These are phyloP conservation scores for Olyra latifolia DNA, from an alignment of 176 grass and related monocot genomes.

Conservation along the genomic window DNA sequence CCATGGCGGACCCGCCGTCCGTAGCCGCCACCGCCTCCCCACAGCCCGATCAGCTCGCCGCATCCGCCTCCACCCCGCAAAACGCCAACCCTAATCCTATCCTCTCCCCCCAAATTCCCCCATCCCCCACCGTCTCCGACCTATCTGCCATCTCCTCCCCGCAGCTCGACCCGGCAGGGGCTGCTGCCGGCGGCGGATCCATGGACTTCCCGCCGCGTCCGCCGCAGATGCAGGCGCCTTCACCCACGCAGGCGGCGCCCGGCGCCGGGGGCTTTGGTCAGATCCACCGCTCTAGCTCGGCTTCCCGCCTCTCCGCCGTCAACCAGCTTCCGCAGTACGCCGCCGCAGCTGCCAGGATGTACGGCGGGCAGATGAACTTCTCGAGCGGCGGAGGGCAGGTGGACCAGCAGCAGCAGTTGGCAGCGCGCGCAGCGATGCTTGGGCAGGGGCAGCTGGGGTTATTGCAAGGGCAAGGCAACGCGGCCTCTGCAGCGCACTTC, in stretches of 20 bases:
- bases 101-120: constrained; percentile 58
- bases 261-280: constrained; percentile 44
- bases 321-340: constrained; percentile 61
- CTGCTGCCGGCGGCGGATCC: constrained; percentile 29
- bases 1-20: constrained; percentile 68
- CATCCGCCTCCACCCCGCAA: constrained; percentile 53
- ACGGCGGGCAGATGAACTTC: constrained; percentile 79
- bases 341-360: constrained; percentile 67
- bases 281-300: constrained; percentile 56
- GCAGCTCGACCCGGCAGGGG: constrained; percentile 50
- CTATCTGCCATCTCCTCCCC: constrained; percentile 59
- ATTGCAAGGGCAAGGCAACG: constrained; percentile 66
- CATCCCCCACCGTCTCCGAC: constrained; percentile 63
- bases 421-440: constrained; percentile 63
- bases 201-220: constrained; percentile 50
- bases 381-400: constrained; percentile 53
- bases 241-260: constrained; percentile 48
- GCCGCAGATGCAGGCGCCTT: constrained; percentile 61
- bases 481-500: constrained; percentile 54
- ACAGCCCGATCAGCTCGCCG: constrained; percentile 46
- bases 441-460: constrained; percentile 72
- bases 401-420: constrained; percentile 62
- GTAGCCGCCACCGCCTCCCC: constrained; percentile 50
- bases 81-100: constrained; percentile 62
- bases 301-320: constrained; percentile 38